A percentile compares a stretch with the other conserved stretches of the same genome.
Evolutionary conservation across 768 basidiomycete genomes (phyloP).

Genomic region (Cantharellus anzutake): DNA sequence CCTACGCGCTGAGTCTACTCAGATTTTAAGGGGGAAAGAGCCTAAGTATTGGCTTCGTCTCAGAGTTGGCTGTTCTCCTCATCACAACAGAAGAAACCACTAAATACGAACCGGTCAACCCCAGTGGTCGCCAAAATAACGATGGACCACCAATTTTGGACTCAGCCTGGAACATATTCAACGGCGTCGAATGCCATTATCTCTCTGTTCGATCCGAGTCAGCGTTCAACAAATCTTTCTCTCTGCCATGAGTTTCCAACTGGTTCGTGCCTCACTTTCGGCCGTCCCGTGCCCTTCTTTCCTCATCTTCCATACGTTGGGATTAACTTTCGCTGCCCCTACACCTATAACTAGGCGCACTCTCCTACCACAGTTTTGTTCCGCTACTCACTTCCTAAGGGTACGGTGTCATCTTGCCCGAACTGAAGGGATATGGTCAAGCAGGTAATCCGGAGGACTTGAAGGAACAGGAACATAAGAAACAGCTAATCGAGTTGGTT

Average conservation of each 20-base stretch:
- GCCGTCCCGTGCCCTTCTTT: neutral
- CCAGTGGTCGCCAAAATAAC: no score
- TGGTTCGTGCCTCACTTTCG: neutral
- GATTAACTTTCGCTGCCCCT: no score
- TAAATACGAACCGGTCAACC: no score
- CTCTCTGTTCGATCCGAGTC: neutral
- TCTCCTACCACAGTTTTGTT: neutral
- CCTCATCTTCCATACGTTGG: neutral
- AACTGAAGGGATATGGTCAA: constrained; percentile 39
- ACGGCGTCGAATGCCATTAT: neutral
- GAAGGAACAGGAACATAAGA: constrained; percentile 29
- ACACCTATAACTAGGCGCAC: neutral
- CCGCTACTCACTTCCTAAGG: constrained; percentile 18
- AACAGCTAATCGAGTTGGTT: constrained; percentile 38
- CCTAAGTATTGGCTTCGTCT: no score
- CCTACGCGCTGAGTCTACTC: no score
- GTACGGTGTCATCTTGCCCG: constrained; percentile 37
- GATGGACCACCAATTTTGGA: no score
- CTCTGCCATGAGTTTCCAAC: neutral
- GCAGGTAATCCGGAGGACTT: constrained; percentile 40
- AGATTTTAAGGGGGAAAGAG: no score
- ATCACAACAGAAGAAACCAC: no score
- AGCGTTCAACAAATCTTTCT: neutral
- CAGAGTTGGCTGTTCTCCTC: no score
- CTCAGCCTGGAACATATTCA: neutral